Evolutionary conservation across 352 stramenopile genomes (phyloP), one percentile per base, ranked within the genome.

Genomic region (Globisporangium nunn): DNA sequence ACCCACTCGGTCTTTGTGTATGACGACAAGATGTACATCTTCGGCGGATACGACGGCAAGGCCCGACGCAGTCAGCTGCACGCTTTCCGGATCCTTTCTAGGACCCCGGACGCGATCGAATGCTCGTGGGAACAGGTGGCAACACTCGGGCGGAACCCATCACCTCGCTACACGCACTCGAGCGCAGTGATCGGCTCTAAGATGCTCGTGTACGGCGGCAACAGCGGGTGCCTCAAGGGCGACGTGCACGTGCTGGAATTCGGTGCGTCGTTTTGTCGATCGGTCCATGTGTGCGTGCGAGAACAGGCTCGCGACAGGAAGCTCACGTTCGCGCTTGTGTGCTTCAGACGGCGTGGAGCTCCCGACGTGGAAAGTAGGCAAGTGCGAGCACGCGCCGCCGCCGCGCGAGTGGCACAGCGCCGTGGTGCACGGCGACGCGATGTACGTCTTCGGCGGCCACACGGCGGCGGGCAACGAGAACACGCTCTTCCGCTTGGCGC

Each of bases 31-130:
- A 85, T 85, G 75, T 80, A 77, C 55, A 74, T 83, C 45, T 85
- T 80, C 54, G 75, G 71, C 28, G 75, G 75, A n/a, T 85, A 85
- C 50, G 71, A 85, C 44, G 75, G 75, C 47, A 83, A 81, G 63
- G 71, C 69, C 29, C 73, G 75, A 44, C 73, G 71, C 46, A 67
- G 75, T 18, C 62, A 79, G 40, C 46, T 85, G 49, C 71, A 81
- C 59, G 62, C 67, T 35, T 71, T 85, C 52, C 54, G 64, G 46
- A 73, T 85, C 18, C 64, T 74, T n/a, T 37, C 44, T 6, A 55
- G 72, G 33, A 70, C 66, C 6, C 54, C 54, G 10, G 68, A 79
- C 14, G 7, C 10, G 6, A 72, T 85, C 39, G 61, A 66, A 2
- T 82, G 75, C 46, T 33, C 60, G 17, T 85, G 75, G 75, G 43